Evolutionary conservation across 441 rosid species (phyloP).

Genomic region (Daphne laureola): DNA sequence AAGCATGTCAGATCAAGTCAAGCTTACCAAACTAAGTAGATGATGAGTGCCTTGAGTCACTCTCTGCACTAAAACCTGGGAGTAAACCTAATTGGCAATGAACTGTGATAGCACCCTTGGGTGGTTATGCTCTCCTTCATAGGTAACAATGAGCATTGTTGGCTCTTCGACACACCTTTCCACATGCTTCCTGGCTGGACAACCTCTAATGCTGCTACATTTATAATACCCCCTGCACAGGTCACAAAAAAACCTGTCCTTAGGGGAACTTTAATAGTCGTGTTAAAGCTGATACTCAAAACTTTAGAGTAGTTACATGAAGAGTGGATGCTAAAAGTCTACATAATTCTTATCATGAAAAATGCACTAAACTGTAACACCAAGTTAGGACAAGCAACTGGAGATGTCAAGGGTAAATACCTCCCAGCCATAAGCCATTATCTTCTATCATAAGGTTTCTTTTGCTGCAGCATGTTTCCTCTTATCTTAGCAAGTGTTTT

Average conservation of each 20-base stretch:
- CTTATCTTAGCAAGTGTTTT: too few species aligned
- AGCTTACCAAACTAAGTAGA: constrained; percentile 6
- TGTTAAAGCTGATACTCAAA: too few species aligned
- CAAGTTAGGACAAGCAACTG: too few species aligned
- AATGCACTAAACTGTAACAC: too few species aligned
- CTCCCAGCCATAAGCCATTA: too few species aligned
- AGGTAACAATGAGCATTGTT: constrained; percentile 84
- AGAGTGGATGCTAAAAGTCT: too few species aligned
- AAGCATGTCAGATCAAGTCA: constrained; percentile 10
- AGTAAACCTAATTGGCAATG: constrained; percentile 25
- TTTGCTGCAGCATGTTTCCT: too few species aligned
- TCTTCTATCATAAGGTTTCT: too few species aligned
- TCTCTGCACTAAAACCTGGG: not conserved
- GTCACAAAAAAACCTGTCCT: not conserved
- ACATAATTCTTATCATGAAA: too few species aligned
- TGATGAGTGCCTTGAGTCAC: constrained; percentile 12
- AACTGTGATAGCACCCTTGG: constrained; percentile 57
- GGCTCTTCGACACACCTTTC: constrained; percentile 94
- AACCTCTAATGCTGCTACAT: constrained; percentile 97
- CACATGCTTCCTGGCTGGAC: constrained; percentile 98
- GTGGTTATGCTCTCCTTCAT: constrained; percentile 95
- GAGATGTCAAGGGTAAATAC: too few species aligned
- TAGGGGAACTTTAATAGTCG: too few species aligned
- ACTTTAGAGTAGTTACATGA: too few species aligned
- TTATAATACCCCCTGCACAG: constrained; percentile 87